phyloP scores from a whole-genome alignment of 2,329 filamentous ascomycete genomes.

The Drechmeria coniospora region DNA sequence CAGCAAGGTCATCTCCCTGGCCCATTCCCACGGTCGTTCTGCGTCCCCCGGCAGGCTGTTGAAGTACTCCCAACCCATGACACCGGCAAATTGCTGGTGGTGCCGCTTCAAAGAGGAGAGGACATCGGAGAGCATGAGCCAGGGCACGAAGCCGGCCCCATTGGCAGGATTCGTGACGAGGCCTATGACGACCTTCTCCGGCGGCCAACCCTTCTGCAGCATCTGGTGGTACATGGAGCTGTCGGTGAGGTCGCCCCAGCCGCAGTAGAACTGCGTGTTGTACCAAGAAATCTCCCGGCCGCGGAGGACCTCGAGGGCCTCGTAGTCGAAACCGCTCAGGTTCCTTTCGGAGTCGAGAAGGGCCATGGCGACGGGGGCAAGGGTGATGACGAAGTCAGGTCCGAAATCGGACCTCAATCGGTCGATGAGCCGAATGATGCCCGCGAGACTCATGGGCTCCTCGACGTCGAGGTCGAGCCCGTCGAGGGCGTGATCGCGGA shows the following conservation, averaged over 20 bases:
- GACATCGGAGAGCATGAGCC: constrained; percentile 29
- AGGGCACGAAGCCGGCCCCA: constrained; percentile 38
- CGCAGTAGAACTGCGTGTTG: constrained; percentile 87
- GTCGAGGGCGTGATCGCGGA: constrained; percentile 46
- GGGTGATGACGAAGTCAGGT: constrained; percentile 54
- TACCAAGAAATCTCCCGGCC: constrained; percentile 65
- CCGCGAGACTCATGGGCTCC: constrained; percentile 53
- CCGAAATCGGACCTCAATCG: constrained; percentile 56
- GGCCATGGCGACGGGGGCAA: constrained; percentile 70
- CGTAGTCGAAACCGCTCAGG: constrained; percentile 72
- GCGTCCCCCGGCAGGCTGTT: constrained; percentile 55
- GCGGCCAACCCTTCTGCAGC: constrained; percentile 50
- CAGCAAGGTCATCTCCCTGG: constrained; percentile 43
- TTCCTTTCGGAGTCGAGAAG: constrained; percentile 39
- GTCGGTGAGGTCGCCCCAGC: constrained; percentile 50
- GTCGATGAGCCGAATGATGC: constrained; percentile 52
- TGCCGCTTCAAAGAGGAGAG: constrained; percentile 24
- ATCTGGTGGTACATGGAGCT: constrained; percentile 34
- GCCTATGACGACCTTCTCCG: constrained; percentile 62
- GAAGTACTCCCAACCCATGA: constrained; percentile 96
- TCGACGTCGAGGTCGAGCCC: constrained; percentile 71
- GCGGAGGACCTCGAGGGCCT: constrained; percentile 51
- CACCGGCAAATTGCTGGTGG: constrained; percentile 62
- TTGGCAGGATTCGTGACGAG: constrained; percentile 67
- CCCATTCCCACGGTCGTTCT: constrained; percentile 63